Evolutionary conservation across 192 early-diverging fungal species (phyloP).

Genomic region (Backusella sp.): DNA sequence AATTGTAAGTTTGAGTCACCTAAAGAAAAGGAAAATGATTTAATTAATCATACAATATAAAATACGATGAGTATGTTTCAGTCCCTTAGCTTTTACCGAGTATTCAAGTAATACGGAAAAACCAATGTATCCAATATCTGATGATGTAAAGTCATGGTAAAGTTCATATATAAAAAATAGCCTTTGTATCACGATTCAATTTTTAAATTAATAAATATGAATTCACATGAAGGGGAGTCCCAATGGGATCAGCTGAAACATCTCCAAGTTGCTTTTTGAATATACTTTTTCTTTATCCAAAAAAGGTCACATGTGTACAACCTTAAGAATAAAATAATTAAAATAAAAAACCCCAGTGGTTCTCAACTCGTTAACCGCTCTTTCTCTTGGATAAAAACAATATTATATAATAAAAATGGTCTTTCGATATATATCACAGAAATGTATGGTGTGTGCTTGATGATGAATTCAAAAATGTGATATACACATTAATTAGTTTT

Average conservation of each 20-base stretch:
- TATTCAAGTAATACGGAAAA: too few species aligned
- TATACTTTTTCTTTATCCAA: not conserved
- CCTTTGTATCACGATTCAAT: not conserved
- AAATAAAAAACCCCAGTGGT: not conserved
- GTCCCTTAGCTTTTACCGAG: too few species aligned
- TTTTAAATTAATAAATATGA: conserved; percentile 10
- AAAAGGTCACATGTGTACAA: conserved; percentile 5
- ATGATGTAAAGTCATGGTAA: not conserved
- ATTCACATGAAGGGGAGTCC: conserved; percentile 2
- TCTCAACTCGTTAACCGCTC: not conserved
- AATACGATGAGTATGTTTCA: too few species aligned
- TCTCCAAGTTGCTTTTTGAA: not conserved
- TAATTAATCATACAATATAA: too few species aligned
- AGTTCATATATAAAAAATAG: not conserved
- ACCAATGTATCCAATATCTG: not conserved
- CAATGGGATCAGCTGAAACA: not conserved
- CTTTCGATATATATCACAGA: conserved; percentile 4
- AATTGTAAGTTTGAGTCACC: too few species aligned
- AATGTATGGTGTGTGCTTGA: not conserved
- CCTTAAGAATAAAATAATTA: not conserved
- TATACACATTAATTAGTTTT: not conserved
- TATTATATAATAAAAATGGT: not conserved
- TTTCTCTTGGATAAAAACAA: not conserved
- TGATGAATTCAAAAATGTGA: too few species aligned
- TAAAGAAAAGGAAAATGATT: too few species aligned